These are phyloP conservation scores for Aphanomyces astaci DNA, from an alignment of 352 stramenopile genomes.

Conservation along the genomic window DNA sequence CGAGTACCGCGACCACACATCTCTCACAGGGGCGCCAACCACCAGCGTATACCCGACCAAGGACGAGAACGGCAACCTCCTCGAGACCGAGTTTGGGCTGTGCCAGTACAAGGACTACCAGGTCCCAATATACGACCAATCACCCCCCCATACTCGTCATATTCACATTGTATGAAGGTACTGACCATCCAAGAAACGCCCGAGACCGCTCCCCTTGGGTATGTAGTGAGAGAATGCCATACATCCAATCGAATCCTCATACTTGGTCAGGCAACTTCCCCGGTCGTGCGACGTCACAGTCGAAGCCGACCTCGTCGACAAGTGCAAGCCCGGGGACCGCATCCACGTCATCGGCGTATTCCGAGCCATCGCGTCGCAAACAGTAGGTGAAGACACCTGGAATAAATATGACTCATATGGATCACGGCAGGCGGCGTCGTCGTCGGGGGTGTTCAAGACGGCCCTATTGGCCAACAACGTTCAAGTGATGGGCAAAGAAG, in stretches of 20 bases:
- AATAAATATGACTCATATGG: too few relatives aligned
- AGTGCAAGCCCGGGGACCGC: constrained; percentile 97
- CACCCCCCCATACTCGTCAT: background rate
- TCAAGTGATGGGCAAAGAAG: constrained; percentile 90
- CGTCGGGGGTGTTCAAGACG: constrained; percentile 91
- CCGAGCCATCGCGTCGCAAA: constrained; percentile 66
- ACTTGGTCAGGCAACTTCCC: constrained; percentile 81
- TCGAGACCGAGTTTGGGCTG: constrained; percentile 98
- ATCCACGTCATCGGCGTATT: constrained; percentile 94
- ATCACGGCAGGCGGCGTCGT: constrained; percentile 58
- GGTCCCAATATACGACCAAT: constrained; percentile 54
- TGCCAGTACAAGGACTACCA: constrained; percentile 99
- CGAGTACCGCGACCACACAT: constrained; percentile 97
- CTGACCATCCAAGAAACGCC: constrained; percentile 92
- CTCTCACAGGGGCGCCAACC: constrained; percentile 83
- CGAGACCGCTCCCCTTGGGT: constrained; percentile 93
- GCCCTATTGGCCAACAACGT: constrained; percentile 97
- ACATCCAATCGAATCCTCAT: background rate
- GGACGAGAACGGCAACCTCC: constrained; percentile 92
- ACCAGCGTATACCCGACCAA: constrained; percentile 91
- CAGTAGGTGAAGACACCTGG: too few relatives aligned
- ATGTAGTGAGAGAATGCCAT: too few relatives aligned
- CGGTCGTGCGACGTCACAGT: constrained; percentile 96
- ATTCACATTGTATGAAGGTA: constrained; percentile 26
- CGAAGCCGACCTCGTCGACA: constrained; percentile 98